Evolutionary conservation across 2,329 filamentous ascomycete genomes (phyloP), one percentile per base, ranked within the genome.

Genomic region (Xylaria sp.): DNA sequence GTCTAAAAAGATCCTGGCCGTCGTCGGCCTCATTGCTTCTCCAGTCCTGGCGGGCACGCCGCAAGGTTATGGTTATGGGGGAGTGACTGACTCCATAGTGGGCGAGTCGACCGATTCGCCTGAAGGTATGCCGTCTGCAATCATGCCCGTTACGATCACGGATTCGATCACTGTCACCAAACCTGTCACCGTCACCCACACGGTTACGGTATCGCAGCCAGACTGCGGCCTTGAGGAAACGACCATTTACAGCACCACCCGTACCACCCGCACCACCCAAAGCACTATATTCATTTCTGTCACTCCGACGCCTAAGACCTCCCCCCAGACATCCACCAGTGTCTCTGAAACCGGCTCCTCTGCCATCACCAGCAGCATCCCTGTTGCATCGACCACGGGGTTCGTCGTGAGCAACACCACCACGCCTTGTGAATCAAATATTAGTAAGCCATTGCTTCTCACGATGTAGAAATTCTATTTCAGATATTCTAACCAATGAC

Each of bases 1-100:
- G 11, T 50, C 33, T 6, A 45, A 10, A 15, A 62, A 61, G 39
- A 2, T 61, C 22, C 2, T 68, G 25, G 59, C 53, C 39, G 1
- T 53, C 31, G 17, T 55, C 15, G 49, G 60, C 62, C 51, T 68
- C 55, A n/a, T 47, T 11, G 42, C 50, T 13, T 53, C 53, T 17
- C 45, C 62, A 1, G 56, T 50, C 56, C 47, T 70, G 9, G 68
- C 62, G 15, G 39, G 27, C 13, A 47, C 55, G 2, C 68, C 61
- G 2, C 39, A 44, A 36, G 65, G 65, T 0, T 70, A 70, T 47
- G 65, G 65, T 5, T 70, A 70, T 11, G 68, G 65, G 5, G 65
- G 50, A 6, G 5, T 39, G 38, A 65, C 65, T 5, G 68, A 68
- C 22, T 63, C 61, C 1, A 9, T 54, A 33, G 5, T 53, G 7